Base-by-base conservation (phyloP, 306 rosid genomes). In the Fagus crenata region DNA sequence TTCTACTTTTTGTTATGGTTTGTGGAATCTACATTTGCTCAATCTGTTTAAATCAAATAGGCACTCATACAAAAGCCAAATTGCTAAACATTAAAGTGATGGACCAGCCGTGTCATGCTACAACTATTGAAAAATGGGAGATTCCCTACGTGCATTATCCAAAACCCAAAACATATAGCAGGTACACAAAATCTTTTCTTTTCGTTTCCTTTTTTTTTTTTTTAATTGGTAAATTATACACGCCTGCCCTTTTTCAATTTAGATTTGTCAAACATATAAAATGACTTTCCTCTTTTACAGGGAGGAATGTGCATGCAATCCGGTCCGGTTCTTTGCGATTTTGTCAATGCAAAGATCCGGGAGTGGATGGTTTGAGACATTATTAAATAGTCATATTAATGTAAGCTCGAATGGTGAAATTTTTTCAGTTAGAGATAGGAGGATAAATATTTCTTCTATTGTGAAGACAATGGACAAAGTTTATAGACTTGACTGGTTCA, bases 361-460 rank as follows among this genome's bases (percentile, higher is more conserved):
- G 72, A 96, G 99, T 87, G 99, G 99, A 68, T 96, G 99, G 99
- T 96, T 96, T 71, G 99, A 96, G 97, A 96, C 99, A 1, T 88
- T 96, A 75, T 77, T 96, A 65, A 96, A 96, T 74, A 96, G 88
- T 74, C 99, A 96, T 79, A 86, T 89, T 76, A 96, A 92, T 81
- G 87, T 96, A 78, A 96, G 98, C 82, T 96, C 99, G 14, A 96
- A 96, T 67, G 99, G 99, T 75, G 99, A 96, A 79, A 85, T 96
- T 73, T 96, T 96, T 82, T 88, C 97, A 17, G 91, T 88, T 65
- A 96, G 93, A 90, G 89, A 76, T 37, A 89, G 99, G 75, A 91
- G 97, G 88, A 92, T 90, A 80, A 96, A 96, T 72, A 74, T 85
- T 53, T 83, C 99, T 33, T 91, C 97, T 33, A 92, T 96, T 61